Evolutionary conservation across 1,284 basidiomycete species (phyloP).

Genomic region (Exobasidium cylindrosporum): DNA sequence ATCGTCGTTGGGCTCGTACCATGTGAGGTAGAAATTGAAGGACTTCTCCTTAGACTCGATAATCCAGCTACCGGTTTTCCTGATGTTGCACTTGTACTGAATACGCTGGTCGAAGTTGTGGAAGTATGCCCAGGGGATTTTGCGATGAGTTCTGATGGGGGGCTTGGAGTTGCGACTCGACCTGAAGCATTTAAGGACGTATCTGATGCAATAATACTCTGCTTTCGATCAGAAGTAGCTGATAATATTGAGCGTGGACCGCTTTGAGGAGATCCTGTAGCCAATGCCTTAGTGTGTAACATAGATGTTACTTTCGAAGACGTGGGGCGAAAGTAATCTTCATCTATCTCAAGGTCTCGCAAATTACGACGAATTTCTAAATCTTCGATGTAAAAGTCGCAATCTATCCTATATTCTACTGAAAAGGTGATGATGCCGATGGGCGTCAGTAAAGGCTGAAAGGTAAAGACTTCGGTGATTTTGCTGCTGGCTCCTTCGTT

Average conservation of each 20-base stretch:
- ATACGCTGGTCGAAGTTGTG: constrained; percentile 25
- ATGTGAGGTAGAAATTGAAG: neutral
- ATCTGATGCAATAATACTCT: neutral
- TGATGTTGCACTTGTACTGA: constrained; percentile 26
- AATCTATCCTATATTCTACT: constrained; percentile 30
- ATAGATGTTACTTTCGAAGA: neutral
- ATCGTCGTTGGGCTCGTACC: constrained; percentile 1
- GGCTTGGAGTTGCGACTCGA: neutral
- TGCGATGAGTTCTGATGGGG: neutral
- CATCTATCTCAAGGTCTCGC: constrained; percentile 32
- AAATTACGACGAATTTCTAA: constrained; percentile 17
- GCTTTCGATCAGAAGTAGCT: neutral
- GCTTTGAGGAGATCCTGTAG: neutral
- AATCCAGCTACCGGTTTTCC: constrained; percentile 37
- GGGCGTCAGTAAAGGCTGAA: constrained; percentile 19
- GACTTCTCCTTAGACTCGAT: constrained; percentile 32
- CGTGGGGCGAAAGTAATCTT: constrained; percentile 34
- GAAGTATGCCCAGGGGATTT: neutral
- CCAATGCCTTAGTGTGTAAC: neutral
- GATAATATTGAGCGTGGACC: neutral
- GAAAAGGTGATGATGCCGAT: constrained; percentile 27
- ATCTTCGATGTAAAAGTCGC: constrained; percentile 31
- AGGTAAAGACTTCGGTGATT: constrained; percentile 18
- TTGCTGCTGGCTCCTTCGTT: neutral
- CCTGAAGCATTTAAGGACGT: neutral